Evolutionary conservation across 202 grass and related monocot species (phyloP), one percentile per base, ranked within the genome.

Genomic region (Panicum virgatum): DNA sequence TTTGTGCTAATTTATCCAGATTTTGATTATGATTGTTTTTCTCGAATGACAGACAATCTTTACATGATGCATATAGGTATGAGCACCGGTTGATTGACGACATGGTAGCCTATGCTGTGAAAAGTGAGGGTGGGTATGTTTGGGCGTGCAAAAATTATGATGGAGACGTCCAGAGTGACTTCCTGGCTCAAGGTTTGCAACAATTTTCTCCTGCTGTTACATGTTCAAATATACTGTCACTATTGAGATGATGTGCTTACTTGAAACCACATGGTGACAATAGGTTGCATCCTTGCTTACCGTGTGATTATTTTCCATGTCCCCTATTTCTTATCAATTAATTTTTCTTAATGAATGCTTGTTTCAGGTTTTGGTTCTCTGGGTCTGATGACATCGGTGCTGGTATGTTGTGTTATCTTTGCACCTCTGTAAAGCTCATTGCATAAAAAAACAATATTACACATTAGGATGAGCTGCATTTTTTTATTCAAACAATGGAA

Each of bases 81-180:
- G 94, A 97, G 69, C 94, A 97, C 62, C 84, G 94, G 29, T 88
- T 97, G 76, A 97, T 97, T 81, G 94, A 97, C 78, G 91, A 97
- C 72, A 97, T 97, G 94, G 94, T 97, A 34, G 91, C 91, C 25
- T 97, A 97, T 90, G 91, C 91, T 81, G 79, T 97, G 47, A 97
- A 97, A 87, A 97, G 91, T 20, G 94, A 94, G 38, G 94, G 94
- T 67, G 91, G 91, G 44, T 97, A 97, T 80, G 94, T 94, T 12
- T 97, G 94, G 94, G 94, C 94, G 0, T 97, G 94, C 67, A 97
- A 97, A 90, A 97, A 97, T 75, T 97, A 97, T 53, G 94, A 94
- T 30, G 94, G 94, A 75, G 94, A 97, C 20, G 94, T 97, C 73
- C 94, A 97, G 66, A 97, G 94, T 71, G 94, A 97, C 72, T 89